phyloP scores from a whole-genome alignment of 1,284 basidiomycete species.

The Ceratobasidium sp. region DNA sequence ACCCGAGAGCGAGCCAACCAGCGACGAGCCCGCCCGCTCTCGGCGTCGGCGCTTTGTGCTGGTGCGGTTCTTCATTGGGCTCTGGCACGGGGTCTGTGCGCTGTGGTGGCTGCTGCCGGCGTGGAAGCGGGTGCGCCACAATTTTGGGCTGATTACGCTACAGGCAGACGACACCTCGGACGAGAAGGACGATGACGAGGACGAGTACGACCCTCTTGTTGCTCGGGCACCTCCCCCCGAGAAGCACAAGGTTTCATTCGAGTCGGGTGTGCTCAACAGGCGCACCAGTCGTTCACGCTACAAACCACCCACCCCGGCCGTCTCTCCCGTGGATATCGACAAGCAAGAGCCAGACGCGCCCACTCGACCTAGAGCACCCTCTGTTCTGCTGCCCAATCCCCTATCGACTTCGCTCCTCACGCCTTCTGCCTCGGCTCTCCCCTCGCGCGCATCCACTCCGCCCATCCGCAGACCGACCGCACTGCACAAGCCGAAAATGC shows the following conservation, averaged over 20 bases:
- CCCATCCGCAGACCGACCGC: conserved; percentile 61
- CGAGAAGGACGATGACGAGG: conserved; percentile 53
- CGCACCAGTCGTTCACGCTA: conserved; percentile 16
- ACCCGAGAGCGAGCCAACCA: conserved; percentile 40
- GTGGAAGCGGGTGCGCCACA: conserved; percentile 44
- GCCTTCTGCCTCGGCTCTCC: conserved; percentile 39
- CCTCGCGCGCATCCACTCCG: conserved; percentile 58
- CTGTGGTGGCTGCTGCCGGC: conserved; percentile 55
- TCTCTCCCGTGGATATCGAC: conserved; percentile 13
- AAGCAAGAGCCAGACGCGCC: conserved; percentile 43
- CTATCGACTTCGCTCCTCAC: conserved; percentile 48
- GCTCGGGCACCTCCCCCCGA: conserved; percentile 30
- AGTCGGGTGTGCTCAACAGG: neutral
- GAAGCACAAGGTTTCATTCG: conserved; percentile 7
- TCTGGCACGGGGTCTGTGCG: conserved; percentile 61
- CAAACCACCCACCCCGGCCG: conserved; percentile 9
- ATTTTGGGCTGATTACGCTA: conserved; percentile 42
- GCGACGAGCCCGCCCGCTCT: conserved; percentile 46
- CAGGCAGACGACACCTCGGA: conserved; percentile 43
- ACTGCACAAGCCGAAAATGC: conserved; percentile 85
- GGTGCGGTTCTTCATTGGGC: conserved; percentile 57
- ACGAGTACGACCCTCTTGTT: conserved; percentile 45
- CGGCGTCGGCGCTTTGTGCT: conserved; percentile 59
- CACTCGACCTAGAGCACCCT: conserved; percentile 39
- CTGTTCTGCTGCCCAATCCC: conserved; percentile 45